Evolutionary conservation across 2,329 filamentous ascomycete genomes (phyloP).

Genomic region (Canariomyces notabilis): DNA sequence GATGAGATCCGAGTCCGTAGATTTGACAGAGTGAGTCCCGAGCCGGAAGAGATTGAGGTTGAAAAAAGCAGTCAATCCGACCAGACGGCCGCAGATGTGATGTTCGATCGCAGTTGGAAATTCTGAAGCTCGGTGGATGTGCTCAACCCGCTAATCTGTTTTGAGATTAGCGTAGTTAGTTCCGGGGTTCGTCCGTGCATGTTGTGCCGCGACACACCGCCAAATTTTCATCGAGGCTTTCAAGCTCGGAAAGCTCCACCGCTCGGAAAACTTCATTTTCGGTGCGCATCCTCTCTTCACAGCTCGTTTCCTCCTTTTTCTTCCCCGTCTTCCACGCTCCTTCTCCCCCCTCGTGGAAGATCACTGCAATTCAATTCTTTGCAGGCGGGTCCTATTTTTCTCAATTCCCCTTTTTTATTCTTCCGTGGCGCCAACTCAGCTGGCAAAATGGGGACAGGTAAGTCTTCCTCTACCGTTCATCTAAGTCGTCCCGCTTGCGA

Average conservation of each 20-base stretch:
- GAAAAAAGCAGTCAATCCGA: neutral
- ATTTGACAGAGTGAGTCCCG: slow-evolving; percentile 7
- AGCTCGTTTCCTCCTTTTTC: slow-evolving; percentile 12
- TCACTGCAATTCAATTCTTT: slow-evolving; percentile 13
- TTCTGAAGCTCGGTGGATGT: slow-evolving; percentile 19
- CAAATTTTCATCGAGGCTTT: slow-evolving; percentile 20
- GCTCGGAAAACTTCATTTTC: slow-evolving; percentile 24
- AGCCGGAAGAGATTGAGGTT: slow-evolving; percentile 4
- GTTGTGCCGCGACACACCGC: slow-evolving; percentile 23
- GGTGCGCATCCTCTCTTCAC: slow-evolving; percentile 5
- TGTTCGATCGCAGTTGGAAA: slow-evolving; percentile 16
- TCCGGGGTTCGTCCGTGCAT: too few relatives aligned
- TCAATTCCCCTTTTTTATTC: slow-evolving; percentile 6
- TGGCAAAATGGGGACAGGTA: slow-evolving; percentile 26
- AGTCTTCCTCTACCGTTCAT: neutral
- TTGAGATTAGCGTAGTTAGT: slow-evolving; percentile 7
- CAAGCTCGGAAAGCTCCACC: slow-evolving; percentile 23
- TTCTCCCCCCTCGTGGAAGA: slow-evolving; percentile 17
- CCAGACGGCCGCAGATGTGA: slow-evolving; percentile 1
- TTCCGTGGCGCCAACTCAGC: slow-evolving; percentile 11
- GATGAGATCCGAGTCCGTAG: slow-evolving; percentile 2
- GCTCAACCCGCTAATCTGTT: slow-evolving; percentile 9
- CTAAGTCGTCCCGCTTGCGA: slow-evolving; percentile 26
- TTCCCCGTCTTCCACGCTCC: slow-evolving; percentile 19
- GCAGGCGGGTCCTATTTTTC: slow-evolving; percentile 16